These are phyloP conservation scores for Evernia prunastri DNA, from an alignment of 495 filamentous ascomycete species.

Conservation along the genomic window DNA sequence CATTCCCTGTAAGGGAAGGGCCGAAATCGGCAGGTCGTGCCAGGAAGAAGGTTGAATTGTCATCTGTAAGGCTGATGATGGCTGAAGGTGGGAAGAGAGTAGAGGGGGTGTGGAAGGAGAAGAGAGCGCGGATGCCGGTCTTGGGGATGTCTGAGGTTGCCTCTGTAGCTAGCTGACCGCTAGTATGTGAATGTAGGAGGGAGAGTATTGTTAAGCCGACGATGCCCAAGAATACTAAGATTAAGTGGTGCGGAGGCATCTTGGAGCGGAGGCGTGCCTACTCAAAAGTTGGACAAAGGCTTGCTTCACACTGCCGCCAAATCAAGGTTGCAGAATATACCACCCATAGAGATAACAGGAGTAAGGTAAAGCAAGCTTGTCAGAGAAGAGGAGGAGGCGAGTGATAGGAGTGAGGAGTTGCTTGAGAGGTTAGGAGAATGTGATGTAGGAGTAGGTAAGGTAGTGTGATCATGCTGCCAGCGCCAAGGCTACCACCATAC, in stretches of 20 bases:
- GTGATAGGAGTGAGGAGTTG: neutral
- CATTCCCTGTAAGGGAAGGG: conserved; percentile 63
- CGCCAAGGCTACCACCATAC: conserved; percentile 1
- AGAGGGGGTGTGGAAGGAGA: conserved; percentile 59
- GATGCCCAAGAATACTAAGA: conserved; percentile 48
- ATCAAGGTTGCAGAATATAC: neutral
- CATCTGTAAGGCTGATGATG: conserved; percentile 91
- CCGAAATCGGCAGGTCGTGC: conserved; percentile 92
- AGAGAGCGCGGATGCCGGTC: conserved; percentile 47
- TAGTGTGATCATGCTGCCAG: neutral
- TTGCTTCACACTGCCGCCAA: conserved; percentile 5
- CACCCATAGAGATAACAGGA: conserved; percentile 6
- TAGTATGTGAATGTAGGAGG: conserved; percentile 37
- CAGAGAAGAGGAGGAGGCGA: neutral
- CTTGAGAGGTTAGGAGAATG: neutral
- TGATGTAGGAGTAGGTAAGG: neutral
- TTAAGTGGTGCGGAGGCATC: conserved; percentile 52
- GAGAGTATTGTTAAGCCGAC: conserved; percentile 50
- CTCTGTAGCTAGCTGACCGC: conserved; percentile 36
- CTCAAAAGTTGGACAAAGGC: conserved; percentile 10
- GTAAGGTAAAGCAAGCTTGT: neutral
- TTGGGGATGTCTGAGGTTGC: conserved; percentile 36
- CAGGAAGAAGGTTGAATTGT: conserved; percentile 94
- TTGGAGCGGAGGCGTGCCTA: neutral
- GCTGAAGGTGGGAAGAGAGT: conserved; percentile 91